phyloP scores from a whole-genome alignment of 306 rosid species.

The Aeschynomene evenia region DNA sequence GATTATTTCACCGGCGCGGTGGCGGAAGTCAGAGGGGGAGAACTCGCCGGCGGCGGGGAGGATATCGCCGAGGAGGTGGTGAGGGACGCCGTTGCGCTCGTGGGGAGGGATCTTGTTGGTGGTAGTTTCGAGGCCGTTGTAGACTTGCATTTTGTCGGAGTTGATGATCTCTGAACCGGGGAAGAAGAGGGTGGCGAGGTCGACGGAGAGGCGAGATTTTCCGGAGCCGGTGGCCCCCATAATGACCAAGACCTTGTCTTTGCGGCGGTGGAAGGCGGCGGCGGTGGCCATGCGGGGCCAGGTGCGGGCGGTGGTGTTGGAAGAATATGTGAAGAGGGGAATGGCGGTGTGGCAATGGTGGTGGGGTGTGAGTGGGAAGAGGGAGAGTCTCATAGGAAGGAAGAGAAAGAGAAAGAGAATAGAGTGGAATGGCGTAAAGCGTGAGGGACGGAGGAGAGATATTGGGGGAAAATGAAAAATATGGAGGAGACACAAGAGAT shows the following conservation, averaged over 20 bases:
- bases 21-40: constrained; percentile 57
- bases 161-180: constrained; percentile 65
- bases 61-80: constrained; percentile 77
- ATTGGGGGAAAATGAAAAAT: background rate
- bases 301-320: background rate
- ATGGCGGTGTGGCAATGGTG: background rate
- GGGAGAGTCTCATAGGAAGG: constrained; percentile 47
- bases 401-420: background rate
- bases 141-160: constrained; percentile 91
- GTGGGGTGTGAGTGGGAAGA: constrained; percentile 31
- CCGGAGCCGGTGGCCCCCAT: constrained; percentile 93
- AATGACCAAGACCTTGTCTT: constrained; percentile 68
- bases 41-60: constrained; percentile 50
- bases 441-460: background rate
- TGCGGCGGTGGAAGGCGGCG: constrained; percentile 29
- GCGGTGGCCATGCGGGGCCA: constrained; percentile 53
- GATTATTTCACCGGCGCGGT: constrained; percentile 32
- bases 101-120: constrained; percentile 75
- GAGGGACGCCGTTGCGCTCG: constrained; percentile 60
- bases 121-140: constrained; percentile 72
- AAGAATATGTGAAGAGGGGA: background rate
- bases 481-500: background rate
- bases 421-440: background rate
- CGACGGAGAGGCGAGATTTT: constrained; percentile 78
- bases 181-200: constrained; percentile 64